phyloP scores from a whole-genome alignment of 805 yeast genomes.

The Cyberlindnera saturnus region DNA sequence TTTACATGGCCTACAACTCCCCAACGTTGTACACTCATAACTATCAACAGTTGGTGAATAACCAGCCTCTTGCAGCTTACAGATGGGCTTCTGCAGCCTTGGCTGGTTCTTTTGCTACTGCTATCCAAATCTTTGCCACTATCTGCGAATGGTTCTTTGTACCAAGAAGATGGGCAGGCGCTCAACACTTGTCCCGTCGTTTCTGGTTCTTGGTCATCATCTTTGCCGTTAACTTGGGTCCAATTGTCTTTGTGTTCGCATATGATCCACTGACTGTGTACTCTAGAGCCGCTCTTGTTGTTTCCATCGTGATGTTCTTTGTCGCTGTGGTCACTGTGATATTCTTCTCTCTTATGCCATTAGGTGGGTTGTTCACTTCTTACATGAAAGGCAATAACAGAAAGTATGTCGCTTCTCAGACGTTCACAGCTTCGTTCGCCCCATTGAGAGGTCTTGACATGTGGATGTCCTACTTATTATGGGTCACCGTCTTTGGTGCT shows the following conservation, averaged over 20 bases:
- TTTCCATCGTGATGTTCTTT: conserved; percentile 83
- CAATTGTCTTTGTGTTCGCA: conserved; percentile 79
- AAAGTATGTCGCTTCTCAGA: conserved; percentile 86
- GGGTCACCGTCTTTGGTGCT: conserved; percentile 86
- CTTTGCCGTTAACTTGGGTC: conserved; percentile 70
- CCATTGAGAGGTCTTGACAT: conserved; percentile 80
- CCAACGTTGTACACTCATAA: conserved; percentile 86
- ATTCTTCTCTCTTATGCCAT: conserved; percentile 91
- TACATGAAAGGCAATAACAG: conserved; percentile 84
- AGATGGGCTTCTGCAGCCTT: conserved; percentile 90
- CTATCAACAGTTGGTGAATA: conserved; percentile 76
- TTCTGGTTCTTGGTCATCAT: conserved; percentile 65
- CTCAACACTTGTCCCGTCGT: conserved; percentile 91
- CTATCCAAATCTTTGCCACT: conserved; percentile 83
- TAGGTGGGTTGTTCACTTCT: conserved; percentile 93
- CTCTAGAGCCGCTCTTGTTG: conserved; percentile 68
- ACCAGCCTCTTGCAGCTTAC: conserved; percentile 84
- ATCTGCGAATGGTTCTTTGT: conserved; percentile 92
- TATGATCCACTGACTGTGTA: conserved; percentile 63
- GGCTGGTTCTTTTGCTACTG: conserved; percentile 84
- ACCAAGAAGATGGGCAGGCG: conserved; percentile 99
- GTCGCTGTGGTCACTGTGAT: conserved; percentile 78
- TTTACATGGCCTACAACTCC: conserved; percentile 89
- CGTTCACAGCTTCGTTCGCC: conserved; percentile 89
- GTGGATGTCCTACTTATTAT: conserved; percentile 92